Conservation (phyloP, 495 filamentous ascomycete species). For the Rostrohypoxylon terebratum region DNA sequence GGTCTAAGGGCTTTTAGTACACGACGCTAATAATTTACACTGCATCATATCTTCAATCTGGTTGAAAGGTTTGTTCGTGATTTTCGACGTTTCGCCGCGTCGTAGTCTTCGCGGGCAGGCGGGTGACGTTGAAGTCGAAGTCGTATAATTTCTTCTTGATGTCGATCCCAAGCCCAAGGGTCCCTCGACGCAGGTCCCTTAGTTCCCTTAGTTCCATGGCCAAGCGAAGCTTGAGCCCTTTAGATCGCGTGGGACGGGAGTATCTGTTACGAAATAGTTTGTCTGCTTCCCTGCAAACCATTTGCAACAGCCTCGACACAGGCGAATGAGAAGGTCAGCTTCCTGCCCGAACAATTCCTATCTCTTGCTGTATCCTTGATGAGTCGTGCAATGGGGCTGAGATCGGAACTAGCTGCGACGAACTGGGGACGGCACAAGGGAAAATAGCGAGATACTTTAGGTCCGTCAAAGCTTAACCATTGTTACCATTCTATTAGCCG, state of each 20-base stretch:
- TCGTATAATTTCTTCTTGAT: background rate
- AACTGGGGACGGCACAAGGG: conserved; percentile 1
- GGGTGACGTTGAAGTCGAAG: background rate
- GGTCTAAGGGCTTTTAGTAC: conserved; percentile 7
- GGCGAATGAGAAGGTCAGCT: conserved; percentile 38
- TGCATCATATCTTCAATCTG: conserved; percentile 22
- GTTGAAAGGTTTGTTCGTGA: background rate
- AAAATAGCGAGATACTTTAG: conserved; percentile 13
- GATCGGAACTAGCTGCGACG: conserved; percentile 31
- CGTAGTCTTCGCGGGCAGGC: background rate
- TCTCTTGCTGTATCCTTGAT: conserved; percentile 27
- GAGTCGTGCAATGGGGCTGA: conserved; percentile 43
- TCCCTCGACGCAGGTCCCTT: conserved; percentile 39
- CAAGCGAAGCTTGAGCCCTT: conserved; percentile 40
- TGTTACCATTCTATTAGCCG: conserved; percentile 13
- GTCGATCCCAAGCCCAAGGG: conserved; percentile 37
- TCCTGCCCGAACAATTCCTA: conserved; percentile 45
- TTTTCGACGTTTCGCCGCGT: conserved; percentile 8
- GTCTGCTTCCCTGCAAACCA: conserved; percentile 42
- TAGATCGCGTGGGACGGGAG: conserved; percentile 43
- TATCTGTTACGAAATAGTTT: conserved; percentile 48
- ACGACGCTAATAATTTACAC: conserved; percentile 13
- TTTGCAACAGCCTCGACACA: conserved; percentile 34
- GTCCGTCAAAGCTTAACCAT: conserved; percentile 23
- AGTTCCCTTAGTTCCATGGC: conserved; percentile 26